Evolutionary conservation across 2,329 filamentous ascomycete species (phyloP).

Genomic region (Beauveria pseudobassiana): DNA sequence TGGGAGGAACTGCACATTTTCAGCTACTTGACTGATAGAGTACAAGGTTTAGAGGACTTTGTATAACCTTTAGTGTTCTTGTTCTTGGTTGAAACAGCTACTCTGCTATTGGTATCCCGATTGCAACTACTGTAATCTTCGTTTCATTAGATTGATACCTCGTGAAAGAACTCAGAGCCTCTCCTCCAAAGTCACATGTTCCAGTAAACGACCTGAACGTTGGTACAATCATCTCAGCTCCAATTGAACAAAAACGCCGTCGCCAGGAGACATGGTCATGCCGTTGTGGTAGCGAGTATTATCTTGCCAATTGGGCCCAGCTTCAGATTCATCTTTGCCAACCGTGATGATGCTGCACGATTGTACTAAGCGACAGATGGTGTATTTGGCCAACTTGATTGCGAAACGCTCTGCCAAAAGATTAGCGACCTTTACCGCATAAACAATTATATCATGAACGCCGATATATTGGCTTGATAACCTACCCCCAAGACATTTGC

Average conservation of each 20-base stretch:
- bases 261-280: slow-evolving; percentile 1
- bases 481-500: slow-evolving; percentile 12
- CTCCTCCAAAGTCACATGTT: too few relatives aligned
- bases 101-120: too few relatives aligned
- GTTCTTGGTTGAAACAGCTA: too few relatives aligned
- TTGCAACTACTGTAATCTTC: too few relatives aligned
- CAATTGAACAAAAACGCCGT: background rate
- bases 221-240: background rate
- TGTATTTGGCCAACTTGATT: slow-evolving; percentile 11
- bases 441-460: background rate
- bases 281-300: slow-evolving; percentile 8
- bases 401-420: slow-evolving; percentile 9
- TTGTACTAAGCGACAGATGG: slow-evolving; percentile 11
- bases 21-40: too few relatives aligned
- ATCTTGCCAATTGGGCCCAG: slow-evolving; percentile 8
- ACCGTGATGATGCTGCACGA: slow-evolving; percentile 6
- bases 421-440: background rate
- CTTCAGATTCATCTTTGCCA: background rate
- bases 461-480: background rate
- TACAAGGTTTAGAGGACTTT: too few relatives aligned
- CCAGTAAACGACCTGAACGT: too few relatives aligned
- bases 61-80: too few relatives aligned
- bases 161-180: too few relatives aligned
- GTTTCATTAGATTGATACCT: too few relatives aligned
- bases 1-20: too few relatives aligned